Evolutionary conservation across 2,329 filamentous ascomycete species (phyloP).

Genomic region (Waltergamsia citrina): DNA sequence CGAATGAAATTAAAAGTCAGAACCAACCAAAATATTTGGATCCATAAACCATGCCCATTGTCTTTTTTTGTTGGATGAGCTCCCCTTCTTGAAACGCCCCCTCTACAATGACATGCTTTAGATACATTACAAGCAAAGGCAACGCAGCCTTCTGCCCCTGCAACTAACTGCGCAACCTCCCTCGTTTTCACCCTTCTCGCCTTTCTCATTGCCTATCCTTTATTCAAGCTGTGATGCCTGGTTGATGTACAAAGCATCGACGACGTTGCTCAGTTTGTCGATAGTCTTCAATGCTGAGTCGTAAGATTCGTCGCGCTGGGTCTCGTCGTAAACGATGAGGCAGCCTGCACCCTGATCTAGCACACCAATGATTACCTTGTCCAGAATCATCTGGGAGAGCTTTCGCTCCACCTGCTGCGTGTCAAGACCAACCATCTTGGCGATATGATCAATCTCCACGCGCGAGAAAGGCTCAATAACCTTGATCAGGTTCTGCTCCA

Average conservation of each 20-base stretch:
- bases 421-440: conserved; percentile 94
- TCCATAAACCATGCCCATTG: conserved; percentile 1
- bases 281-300: conserved; percentile 91
- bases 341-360: conserved; percentile 96
- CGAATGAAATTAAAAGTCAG: background rate
- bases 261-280: conserved; percentile 93
- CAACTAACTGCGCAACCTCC: no score
- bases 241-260: conserved; percentile 95
- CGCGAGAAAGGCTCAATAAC: conserved; percentile 98
- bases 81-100: conserved; percentile 6
- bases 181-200: background rate
- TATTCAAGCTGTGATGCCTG: conserved; percentile 94
- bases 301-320: conserved; percentile 84
- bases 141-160: background rate
- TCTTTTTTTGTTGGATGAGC: conserved; percentile 13
- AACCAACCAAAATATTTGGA: background rate
- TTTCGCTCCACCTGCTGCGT: conserved; percentile 96
- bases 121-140: conserved; percentile 4
- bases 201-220: conserved; percentile 1
- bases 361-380: conserved; percentile 97
- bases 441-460: conserved; percentile 93
- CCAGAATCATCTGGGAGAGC: conserved; percentile 97
- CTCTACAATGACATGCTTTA: conserved; percentile 18
- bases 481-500: conserved; percentile 99
- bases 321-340: conserved; percentile 94